Conservation (phyloP, 768 basidiomycete genomes). For the Rossbeevera mucosa region DNA sequence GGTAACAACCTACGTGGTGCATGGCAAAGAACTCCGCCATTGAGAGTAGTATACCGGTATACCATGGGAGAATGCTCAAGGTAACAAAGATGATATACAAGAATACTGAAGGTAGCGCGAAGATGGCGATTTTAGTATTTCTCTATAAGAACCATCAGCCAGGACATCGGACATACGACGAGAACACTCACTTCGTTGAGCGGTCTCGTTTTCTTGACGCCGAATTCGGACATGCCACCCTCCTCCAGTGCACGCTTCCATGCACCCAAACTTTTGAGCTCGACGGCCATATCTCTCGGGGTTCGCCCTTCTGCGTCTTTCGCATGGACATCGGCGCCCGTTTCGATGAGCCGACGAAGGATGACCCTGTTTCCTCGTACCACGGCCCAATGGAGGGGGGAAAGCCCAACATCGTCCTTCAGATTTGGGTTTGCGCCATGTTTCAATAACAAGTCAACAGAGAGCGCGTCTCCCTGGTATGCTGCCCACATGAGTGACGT, state of each 20-base stretch:
- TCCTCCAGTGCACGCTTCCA: constrained; percentile 89
- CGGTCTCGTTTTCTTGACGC: constrained; percentile 58
- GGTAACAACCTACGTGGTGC: constrained; percentile 74
- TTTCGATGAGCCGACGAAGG: constrained; percentile 80
- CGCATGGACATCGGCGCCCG: constrained; percentile 75
- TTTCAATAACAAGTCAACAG: constrained; percentile 83
- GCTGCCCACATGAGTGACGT: constrained; percentile 98
- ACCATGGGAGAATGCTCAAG: constrained; percentile 82
- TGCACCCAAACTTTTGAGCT: constrained; percentile 85
- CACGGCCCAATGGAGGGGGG: constrained; percentile 96
- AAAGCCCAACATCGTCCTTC: constrained; percentile 76
- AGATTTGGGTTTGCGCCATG: constrained; percentile 79
- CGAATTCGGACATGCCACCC: constrained; percentile 76
- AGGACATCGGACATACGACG: not conserved
- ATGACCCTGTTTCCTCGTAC: constrained; percentile 89
- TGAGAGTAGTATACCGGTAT: constrained; percentile 78
- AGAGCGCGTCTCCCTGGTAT: constrained; percentile 96
- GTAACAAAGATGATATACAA: constrained; percentile 84
- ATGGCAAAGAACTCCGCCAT: constrained; percentile 86
- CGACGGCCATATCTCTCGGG: constrained; percentile 89
- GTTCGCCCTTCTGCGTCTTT: constrained; percentile 85
- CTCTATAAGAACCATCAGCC: constrained; percentile 40
- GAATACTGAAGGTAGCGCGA: constrained; percentile 71
- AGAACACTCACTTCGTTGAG: constrained; percentile 62
- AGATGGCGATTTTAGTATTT: constrained; percentile 78